phyloP scores from a whole-genome alignment of 179 eudicot genomes.

The Corrigiola litoralis region DNA sequence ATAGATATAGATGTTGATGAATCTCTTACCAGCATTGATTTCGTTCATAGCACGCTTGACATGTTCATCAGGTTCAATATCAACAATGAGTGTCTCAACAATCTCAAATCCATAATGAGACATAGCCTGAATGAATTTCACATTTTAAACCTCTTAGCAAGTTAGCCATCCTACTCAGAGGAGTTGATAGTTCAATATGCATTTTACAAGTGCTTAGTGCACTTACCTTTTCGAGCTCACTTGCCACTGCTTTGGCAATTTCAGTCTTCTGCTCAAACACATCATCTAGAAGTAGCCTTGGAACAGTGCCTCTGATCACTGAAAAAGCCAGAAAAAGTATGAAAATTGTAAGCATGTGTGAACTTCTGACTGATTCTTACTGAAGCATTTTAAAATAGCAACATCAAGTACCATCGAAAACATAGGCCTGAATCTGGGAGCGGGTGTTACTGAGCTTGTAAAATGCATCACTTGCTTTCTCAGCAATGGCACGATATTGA shows the following conservation, averaged over 20 bases:
- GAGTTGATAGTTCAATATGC: too few species aligned
- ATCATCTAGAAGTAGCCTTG: conserved; percentile 31
- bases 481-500: conserved; percentile 35
- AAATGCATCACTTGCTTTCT: conserved; percentile 39
- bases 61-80: conserved; percentile 38
- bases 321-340: neutral
- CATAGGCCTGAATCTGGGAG: conserved; percentile 45
- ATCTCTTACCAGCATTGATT: conserved; percentile 40
- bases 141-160: neutral
- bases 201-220: neutral
- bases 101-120: conserved; percentile 40
- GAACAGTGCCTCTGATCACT: conserved; percentile 43
- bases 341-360: neutral
- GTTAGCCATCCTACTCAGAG: neutral
- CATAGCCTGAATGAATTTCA: conserved; percentile 28
- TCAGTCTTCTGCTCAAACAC: conserved; percentile 45
- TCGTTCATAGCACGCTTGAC: conserved; percentile 49
- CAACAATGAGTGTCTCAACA: conserved; percentile 38
- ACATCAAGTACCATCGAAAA: conserved; percentile 45
- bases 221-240: conserved; percentile 37
- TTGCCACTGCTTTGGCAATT: conserved; percentile 35
- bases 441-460: conserved; percentile 41
- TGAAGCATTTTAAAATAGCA: too few species aligned
- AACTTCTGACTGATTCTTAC: too few species aligned
- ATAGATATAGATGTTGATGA: neutral